Base-by-base conservation (phyloP, 176 grass and related monocot genomes). In the Musa beccarii region DNA sequence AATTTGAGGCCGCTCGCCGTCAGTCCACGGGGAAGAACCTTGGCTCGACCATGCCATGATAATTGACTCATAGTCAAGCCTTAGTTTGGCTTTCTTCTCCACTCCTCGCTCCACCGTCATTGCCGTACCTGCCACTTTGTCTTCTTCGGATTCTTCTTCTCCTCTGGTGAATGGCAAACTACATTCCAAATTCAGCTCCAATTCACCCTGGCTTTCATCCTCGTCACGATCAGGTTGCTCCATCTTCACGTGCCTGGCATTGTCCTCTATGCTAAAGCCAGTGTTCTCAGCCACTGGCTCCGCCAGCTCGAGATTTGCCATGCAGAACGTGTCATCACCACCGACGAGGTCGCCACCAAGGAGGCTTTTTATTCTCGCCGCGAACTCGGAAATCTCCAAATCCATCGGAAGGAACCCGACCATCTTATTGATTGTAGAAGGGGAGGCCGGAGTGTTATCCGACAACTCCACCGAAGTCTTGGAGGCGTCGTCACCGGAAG, bases 321-420 rank as follows among this genome's bases (percentile, higher is more conserved):
- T 79, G 79, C 80, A 83, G 81, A 92, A 90, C 11, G 93, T 83
- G 21, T 84, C 83, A 74, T 75, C 74, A 70, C 86, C 2, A 20
- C 80, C 69, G 54, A 84, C 75, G 49, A 89, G 75, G 28, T 79
- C 87, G 26, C 77, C 62, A 1, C 90, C 80, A 21, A 98, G 90
- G 52, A 98, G 89, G 2, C 86, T 88, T 72, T 98, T 88, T 88
- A 98, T 98, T 78, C 91, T 89, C 2, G 90, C 88, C 21, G 94
- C 94, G 75, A 98, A 98, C 75, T 98, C 94, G 6, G 83, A 81
- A 56, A 98, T 84, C 34, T 93, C 90, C 0, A 82, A 72, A 53
- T 98, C 94, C 9, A 88, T 87, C 23, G 94, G 88, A 70, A 79
- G 83, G 68, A 89, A 84, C 24, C 25, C 54, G 10, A 57, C 57